phyloP scores from a whole-genome alignment of 805 yeast genomes.

The Candida sakaeoensis region DNA sequence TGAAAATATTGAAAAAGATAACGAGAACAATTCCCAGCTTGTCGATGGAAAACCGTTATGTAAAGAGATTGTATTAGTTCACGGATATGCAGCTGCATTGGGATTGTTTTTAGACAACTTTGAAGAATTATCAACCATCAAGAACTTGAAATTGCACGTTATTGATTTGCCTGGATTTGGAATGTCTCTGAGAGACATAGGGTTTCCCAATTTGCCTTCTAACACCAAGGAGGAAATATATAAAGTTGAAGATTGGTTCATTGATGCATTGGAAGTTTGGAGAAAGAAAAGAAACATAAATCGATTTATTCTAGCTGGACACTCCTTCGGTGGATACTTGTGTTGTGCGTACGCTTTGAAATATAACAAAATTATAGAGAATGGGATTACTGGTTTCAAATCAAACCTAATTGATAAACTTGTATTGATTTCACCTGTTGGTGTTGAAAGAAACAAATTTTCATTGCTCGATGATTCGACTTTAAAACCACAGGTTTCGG shows the following conservation, averaged over 20 bases:
- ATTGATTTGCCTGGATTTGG: slow-evolving; percentile 75
- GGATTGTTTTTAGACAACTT: slow-evolving; percentile 78
- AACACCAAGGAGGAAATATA: slow-evolving; percentile 32
- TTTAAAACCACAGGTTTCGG: slow-evolving; percentile 10
- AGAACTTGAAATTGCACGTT: slow-evolving; percentile 59
- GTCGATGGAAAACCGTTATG: slow-evolving; percentile 1
- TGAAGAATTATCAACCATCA: slow-evolving; percentile 41
- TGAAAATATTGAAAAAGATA: slow-evolving; percentile 37
- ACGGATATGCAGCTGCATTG: slow-evolving; percentile 92
- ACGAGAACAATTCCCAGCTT: slow-evolving; percentile 2
- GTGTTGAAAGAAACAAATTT: slow-evolving; percentile 33
- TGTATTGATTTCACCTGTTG: slow-evolving; percentile 41
- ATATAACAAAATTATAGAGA: slow-evolving; percentile 25
- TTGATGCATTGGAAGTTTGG: slow-evolving; percentile 43
- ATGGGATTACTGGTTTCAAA: slow-evolving; percentile 15
- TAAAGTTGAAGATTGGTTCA: slow-evolving; percentile 40
- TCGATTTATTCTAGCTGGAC: slow-evolving; percentile 38
- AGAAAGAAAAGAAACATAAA: slow-evolving; percentile 32
- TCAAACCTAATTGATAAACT: slow-evolving; percentile 31
- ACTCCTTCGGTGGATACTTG: slow-evolving; percentile 45
- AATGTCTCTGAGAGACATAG: slow-evolving; percentile 53
- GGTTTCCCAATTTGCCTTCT: slow-evolving; percentile 30
- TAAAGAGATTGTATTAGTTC: slow-evolving; percentile 67
- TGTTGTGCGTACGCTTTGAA: slow-evolving; percentile 41
- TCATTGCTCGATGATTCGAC: slow-evolving; percentile 25